Conservation (phyloP, 1,284 basidiomycete genomes). For the Melampsora larici-populina region DNA sequence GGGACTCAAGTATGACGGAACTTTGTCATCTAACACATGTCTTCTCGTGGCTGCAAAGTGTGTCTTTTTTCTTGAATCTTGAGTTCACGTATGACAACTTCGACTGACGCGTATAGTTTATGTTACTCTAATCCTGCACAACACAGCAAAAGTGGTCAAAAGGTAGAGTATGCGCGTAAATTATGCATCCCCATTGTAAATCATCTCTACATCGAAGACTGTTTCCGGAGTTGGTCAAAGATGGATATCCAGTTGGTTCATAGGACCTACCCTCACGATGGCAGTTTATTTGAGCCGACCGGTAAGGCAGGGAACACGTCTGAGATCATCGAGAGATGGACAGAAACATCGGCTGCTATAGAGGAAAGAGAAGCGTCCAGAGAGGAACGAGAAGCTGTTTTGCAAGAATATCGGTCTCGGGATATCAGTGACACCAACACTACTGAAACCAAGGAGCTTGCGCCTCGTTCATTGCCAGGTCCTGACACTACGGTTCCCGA, state of each 20-base stretch:
- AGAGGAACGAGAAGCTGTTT: not conserved
- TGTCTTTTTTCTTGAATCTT: not conserved
- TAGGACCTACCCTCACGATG: conserved; percentile 19
- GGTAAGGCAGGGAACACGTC: not conserved
- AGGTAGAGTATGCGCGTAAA: conserved; percentile 22
- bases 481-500: too few relatives aligned
- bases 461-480: too few relatives aligned
- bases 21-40: not conserved
- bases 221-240: conserved; percentile 35
- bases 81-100: not conserved
- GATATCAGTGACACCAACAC: too few relatives aligned
- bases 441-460: too few relatives aligned
- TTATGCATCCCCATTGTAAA: conserved; percentile 34
- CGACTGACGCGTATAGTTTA: not conserved
- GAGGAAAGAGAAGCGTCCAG: not conserved
- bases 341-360: not conserved
- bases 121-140: not conserved
- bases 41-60: conserved; percentile 35
- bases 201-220: conserved; percentile 38
- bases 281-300: conserved; percentile 2
- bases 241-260: conserved; percentile 7
- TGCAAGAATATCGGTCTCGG: not conserved
- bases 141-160: conserved; percentile 30
- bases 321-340: conserved; percentile 15
- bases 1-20: conserved; percentile 18